Evolutionary conservation across 225 moss, liverwort and hornwort genomes (phyloP), one percentile per base, ranked within the genome.

Genomic region (Physcomitrellopsis africana): DNA sequence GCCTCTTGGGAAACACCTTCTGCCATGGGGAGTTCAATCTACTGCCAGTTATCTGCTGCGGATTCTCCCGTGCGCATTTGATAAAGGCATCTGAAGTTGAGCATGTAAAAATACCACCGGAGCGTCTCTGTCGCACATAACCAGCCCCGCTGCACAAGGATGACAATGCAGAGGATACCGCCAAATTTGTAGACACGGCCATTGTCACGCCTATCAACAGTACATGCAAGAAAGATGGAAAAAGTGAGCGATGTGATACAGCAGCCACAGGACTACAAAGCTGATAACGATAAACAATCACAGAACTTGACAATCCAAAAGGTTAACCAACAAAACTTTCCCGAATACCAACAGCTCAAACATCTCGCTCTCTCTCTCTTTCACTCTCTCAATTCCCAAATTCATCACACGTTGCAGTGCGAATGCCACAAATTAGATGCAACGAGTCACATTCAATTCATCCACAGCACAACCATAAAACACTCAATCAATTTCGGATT

Each of bases 101-200:
- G 18, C 63, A 58, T 17, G 47, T 13, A 41, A 37, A 22, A 61
- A 32, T 59, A 7, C 41, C 18, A 72, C 46, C 51, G 17, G 32
- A 55, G 57, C 60, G 67, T 60, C 72, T 74, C 41, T 75, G 77
- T 52, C 44, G 83, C 67, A 48, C 80, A 27, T 48, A 61, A 14
- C 24, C 17, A 52, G 23, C 70, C 18, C 49, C 55, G 7, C 22
- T 54, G 22, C 60, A 65, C 20, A 77, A 13, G 10, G 70, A 81
- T 23, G 67, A 49, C 63, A 75, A 69, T 65, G 70, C 70, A 42
- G 79, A 27, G 7, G 70, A 72, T 22, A 76, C 58, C 44, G 57
- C 53, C 52, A 81, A 10, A 78, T 52, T 63, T 9, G 79, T 63
- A 29, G 79, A 73, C 52, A 80, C 84, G 58, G 76, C 87, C 87